phyloP scores from a whole-genome alignment of 83 land plant species.

The Picea engelmannii region DNA sequence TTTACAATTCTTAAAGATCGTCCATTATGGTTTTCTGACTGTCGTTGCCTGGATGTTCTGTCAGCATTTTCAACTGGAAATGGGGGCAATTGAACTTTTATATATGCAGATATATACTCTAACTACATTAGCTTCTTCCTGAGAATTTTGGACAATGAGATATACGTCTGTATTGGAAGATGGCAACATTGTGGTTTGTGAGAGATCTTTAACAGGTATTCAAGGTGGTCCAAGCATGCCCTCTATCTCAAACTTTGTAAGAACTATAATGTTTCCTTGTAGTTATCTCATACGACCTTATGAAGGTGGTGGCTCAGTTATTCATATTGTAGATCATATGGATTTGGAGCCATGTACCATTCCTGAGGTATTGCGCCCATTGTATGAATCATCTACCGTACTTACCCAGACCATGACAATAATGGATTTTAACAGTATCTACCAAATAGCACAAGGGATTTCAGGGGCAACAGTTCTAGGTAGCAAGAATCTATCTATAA shows the following conservation, averaged over 20 bases:
- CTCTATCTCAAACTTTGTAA: slow-evolving; percentile 60
- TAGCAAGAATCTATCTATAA: too few species aligned
- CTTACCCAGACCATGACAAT: slow-evolving; percentile 61
- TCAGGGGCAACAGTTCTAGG: too few species aligned
- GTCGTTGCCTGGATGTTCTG: slow-evolving; percentile 67
- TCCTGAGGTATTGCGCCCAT: slow-evolving; percentile 61
- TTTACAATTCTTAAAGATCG: slow-evolving; percentile 73
- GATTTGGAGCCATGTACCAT: slow-evolving; percentile 81
- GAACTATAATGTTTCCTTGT: slow-evolving; percentile 91
- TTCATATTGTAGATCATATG: slow-evolving; percentile 87
- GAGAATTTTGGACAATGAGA: slow-evolving; percentile 60
- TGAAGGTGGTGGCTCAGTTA: slow-evolving; percentile 90
- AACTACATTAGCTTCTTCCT: slow-evolving; percentile 68
- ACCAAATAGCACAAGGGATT: too few species aligned
- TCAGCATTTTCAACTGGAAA: slow-evolving; percentile 30
- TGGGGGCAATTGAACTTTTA: too few species aligned
- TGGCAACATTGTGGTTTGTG: slow-evolving; percentile 83
- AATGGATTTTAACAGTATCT: slow-evolving; percentile 30
- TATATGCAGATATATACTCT: slow-evolving; percentile 83
- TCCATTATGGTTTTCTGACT: slow-evolving; percentile 69
- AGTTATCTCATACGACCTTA: slow-evolving; percentile 85
- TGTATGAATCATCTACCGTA: slow-evolving; percentile 64
- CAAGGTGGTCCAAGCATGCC: slow-evolving; percentile 75
- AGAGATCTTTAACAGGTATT: slow-evolving; percentile 72
- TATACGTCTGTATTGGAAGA: slow-evolving; percentile 67